phyloP scores from a whole-genome alignment of 495 filamentous ascomycete genomes.

The Clavariopsis aquatica region DNA sequence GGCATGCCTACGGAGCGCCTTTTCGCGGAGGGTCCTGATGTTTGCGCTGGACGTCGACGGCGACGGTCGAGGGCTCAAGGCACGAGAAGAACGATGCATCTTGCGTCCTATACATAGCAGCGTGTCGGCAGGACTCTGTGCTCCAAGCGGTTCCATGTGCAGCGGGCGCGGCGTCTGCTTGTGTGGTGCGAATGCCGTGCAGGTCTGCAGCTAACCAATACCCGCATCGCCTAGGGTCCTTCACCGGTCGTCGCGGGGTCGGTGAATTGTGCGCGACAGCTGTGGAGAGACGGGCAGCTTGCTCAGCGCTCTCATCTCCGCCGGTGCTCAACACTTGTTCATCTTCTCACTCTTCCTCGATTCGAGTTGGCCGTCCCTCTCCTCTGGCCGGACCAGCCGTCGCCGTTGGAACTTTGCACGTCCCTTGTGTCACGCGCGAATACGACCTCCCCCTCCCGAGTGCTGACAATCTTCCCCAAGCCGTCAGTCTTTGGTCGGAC shows the following conservation, averaged over 20 bases:
- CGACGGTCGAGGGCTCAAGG: background rate
- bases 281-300: conserved; percentile 6
- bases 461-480: background rate
- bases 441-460: conserved; percentile 10
- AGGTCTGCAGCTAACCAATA: conserved; percentile 21
- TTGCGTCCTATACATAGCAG: background rate
- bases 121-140: too few species aligned
- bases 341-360: conserved; percentile 32
- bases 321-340: conserved; percentile 5
- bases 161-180: background rate
- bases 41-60: too few species aligned
- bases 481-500: conserved; percentile 3
- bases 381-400: conserved; percentile 27
- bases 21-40: too few species aligned
- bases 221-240: conserved; percentile 3
- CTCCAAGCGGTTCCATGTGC: too few species aligned
- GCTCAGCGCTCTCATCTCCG: conserved; percentile 15
- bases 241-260: conserved; percentile 35
- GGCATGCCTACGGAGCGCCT: too few species aligned
- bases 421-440: conserved; percentile 4
- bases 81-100: background rate
- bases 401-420: background rate
- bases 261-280: conserved; percentile 17
- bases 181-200: conserved; percentile 25
- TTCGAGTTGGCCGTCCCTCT: conserved; percentile 9